These are phyloP conservation scores for Alternaria rosae DNA, from an alignment of 2,329 filamentous ascomycete species.

Conservation along the genomic window DNA sequence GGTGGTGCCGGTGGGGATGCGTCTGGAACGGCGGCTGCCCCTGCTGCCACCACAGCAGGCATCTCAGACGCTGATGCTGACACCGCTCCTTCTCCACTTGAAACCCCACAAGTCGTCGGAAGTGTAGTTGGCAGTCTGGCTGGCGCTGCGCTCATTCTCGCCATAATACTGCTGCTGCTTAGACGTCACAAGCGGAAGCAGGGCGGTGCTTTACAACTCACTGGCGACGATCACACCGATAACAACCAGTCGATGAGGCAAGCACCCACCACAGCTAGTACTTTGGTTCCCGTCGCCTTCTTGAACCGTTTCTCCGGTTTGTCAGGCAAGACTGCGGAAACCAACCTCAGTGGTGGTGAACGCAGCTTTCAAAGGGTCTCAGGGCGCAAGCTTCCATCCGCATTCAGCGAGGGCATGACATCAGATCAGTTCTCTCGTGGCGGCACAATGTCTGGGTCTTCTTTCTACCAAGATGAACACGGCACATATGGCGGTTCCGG, in stretches of 20 bases:
- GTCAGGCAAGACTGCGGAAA: constrained; percentile 48
- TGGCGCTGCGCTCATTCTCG: constrained; percentile 60
- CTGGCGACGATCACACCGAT: constrained; percentile 35
- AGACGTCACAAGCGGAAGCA: constrained; percentile 58
- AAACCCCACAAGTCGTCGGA: constrained; percentile 65
- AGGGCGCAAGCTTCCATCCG: constrained; percentile 58
- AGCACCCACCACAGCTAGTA: constrained; percentile 47
- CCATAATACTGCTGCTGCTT: constrained; percentile 61
- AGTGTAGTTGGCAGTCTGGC: constrained; percentile 70
- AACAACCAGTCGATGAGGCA: constrained; percentile 49
- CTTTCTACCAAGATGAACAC: constrained; percentile 56
- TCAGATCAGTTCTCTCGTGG: constrained; percentile 46
- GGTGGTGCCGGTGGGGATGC: constrained; percentile 21
- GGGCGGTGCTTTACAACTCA: constrained; percentile 40
- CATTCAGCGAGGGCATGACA: constrained; percentile 58
- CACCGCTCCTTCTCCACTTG: constrained; percentile 40
- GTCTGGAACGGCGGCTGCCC: constrained; percentile 24
- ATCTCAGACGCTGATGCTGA: constrained; percentile 11
- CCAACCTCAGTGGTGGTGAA: constrained; percentile 47
- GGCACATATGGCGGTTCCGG: constrained; percentile 50
- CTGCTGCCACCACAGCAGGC: constrained; percentile 21
- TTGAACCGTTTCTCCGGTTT: constrained; percentile 50
- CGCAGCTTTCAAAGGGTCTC: constrained; percentile 57
- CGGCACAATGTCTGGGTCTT: constrained; percentile 47
- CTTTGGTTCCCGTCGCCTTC: constrained; percentile 49